Evolutionary conservation across 1,139 yeast species (phyloP), one percentile per base, ranked within the genome.

Genomic region (Pichia terricola): DNA sequence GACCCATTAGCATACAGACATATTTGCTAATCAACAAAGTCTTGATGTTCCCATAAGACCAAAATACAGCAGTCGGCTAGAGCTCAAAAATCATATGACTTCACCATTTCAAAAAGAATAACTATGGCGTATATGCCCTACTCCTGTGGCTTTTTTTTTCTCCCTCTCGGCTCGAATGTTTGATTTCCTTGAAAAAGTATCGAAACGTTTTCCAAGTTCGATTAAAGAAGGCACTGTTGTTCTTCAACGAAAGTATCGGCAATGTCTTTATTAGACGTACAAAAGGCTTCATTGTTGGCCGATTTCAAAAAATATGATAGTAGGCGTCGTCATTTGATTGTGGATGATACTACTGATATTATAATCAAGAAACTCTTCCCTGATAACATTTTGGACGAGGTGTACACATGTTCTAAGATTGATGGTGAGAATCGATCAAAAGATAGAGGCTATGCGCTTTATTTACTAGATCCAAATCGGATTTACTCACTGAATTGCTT

Each of bases 401-500:
- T 69, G 28, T 67, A 69, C 25, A 75, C 79, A 11, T 70, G 77
- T 37, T 81, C 76, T 53, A 61, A 67, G 43, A 67, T 81, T 26
- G 86, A 79, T 52, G 56, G 55, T 60, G 72, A 70, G 65, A 16
- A 16, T 16, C 9, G 79, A 72, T 58, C 63, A 62, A 10, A 69
- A 69, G 34, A 70, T 75, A 40, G 84, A 75, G 51, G 56, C 10
- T 51, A 51, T 39, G 87, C 80, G 3, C 60, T 81, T 1, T 81
- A 81, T 56, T 60, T 81, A 27, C 55, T 80, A 26, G 75, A 75
- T 41, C 83, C 87, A 1, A 43, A 53, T 3, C 61, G 73, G 2
- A 57, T 59, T 34, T 78, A 69, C 57, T 69, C 76, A 10, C 63
- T 79, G 40, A 76, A 75, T 45, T 80, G 88, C 58, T 63, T 82